Evolutionary conservation across 805 yeast species (phyloP).

Genomic region (Candida krabiensis): DNA sequence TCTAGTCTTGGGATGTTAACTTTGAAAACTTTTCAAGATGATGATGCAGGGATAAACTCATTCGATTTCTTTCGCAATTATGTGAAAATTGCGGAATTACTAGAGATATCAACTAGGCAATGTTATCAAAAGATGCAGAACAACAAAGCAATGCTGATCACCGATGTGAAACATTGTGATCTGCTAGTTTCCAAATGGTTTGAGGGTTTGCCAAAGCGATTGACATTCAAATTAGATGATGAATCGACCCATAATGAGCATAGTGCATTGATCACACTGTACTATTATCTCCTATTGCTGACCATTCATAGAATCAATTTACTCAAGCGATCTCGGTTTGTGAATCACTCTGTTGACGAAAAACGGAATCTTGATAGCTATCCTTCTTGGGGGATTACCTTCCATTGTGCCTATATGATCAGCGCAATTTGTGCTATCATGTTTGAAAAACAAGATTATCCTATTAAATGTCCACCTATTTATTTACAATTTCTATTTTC

Average conservation of each 20-base stretch:
- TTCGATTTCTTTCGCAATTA: conserved; percentile 7
- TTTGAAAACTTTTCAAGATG: conserved; percentile 60
- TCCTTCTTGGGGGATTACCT: conserved; percentile 73
- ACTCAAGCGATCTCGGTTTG: conserved; percentile 38
- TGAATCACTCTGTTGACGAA: conserved; percentile 3
- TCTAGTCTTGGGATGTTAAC: conserved; percentile 72
- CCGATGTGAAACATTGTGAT: conserved; percentile 54
- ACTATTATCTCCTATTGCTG: conserved; percentile 67
- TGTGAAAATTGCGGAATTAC: conserved; percentile 14
- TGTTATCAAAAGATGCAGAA: not conserved
- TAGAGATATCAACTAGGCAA: conserved; percentile 8
- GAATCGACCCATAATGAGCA: conserved; percentile 39
- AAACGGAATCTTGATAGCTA: conserved; percentile 24
- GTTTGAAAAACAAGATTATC: conserved; percentile 41
- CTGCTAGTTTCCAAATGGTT: conserved; percentile 76
- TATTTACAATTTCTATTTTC: conserved; percentile 42
- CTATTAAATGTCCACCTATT: conserved; percentile 9
- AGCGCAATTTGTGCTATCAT: conserved; percentile 54
- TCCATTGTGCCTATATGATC: conserved; percentile 76
- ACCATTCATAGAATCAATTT: conserved; percentile 48
- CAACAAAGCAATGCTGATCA: not conserved
- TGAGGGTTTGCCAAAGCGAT: conserved; percentile 56
- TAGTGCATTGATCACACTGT: conserved; percentile 60
- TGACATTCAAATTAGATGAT: conserved; percentile 58
- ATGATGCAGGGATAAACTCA: conserved; percentile 35